Conservation (phyloP, 495 filamentous ascomycete species). For the Cladorrhinum samala region DNA sequence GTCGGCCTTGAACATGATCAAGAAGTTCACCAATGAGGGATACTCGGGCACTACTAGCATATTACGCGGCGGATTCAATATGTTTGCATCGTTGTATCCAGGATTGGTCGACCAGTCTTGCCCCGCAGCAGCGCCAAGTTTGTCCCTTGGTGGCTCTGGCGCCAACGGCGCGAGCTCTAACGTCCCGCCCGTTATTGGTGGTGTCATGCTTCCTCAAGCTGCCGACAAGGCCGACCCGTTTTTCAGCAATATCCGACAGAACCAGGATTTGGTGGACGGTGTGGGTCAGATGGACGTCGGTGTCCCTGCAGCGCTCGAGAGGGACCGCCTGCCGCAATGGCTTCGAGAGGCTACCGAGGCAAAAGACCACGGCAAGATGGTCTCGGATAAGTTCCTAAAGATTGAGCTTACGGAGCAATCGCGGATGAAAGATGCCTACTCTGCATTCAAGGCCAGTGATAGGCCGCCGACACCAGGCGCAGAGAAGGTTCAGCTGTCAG, state of each 20-base stretch:
- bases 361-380: conserved; percentile 66
- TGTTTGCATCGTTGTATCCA: conserved; percentile 44
- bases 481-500: conserved; percentile 57
- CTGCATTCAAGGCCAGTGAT: conserved; percentile 39
- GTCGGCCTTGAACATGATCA: conserved; percentile 75
- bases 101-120: conserved; percentile 42
- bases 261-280: conserved; percentile 90
- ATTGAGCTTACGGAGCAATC: conserved; percentile 82
- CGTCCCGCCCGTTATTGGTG: conserved; percentile 74
- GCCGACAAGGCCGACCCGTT: conserved; percentile 74
- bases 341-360: conserved; percentile 59
- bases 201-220: conserved; percentile 71
- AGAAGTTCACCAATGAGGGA: conserved; percentile 83
- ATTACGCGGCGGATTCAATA: conserved; percentile 54
- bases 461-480: background rate
- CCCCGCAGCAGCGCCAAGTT: conserved; percentile 32
- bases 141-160: conserved; percentile 29
- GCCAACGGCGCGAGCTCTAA: conserved; percentile 28
- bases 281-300: conserved; percentile 84
- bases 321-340: conserved; percentile 66
- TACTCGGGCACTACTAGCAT: conserved; percentile 71
- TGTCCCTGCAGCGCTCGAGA: conserved; percentile 53
- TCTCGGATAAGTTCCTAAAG: conserved; percentile 74
- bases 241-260: conserved; percentile 93
- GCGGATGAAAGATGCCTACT: conserved; percentile 86